Evolutionary conservation across 2,329 filamentous ascomycete genomes (phyloP), one percentile per base, ranked within the genome.

Genomic region (Cladophialophora yegresii): DNA sequence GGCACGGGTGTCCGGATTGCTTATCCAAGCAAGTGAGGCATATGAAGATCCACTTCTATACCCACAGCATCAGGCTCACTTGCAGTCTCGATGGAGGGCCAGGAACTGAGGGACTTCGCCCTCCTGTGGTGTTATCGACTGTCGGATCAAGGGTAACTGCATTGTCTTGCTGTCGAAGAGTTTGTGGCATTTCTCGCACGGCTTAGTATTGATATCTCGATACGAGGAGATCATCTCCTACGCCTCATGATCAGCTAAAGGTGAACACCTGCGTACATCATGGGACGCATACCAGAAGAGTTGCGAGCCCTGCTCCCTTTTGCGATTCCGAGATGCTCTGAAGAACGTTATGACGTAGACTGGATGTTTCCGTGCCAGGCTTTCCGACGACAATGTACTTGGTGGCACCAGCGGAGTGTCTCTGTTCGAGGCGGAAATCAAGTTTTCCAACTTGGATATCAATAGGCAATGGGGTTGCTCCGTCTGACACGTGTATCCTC

Each of bases 191-290:
- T 75, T 78, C 2, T 70, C 64, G 62, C 78, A 80, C 16, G 75
- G 71, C 1, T 73, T 76, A 32, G 75, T 72, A 53, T 76, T 79
- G 63, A 80, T 71, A 61, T 77, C 73, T 12, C 74, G 67, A 67
- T 79, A 80, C 22, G 78, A 77, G 30, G 75, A 71, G 9, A 79
- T 76, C 74, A 79, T 78, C 57, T 79, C 76, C 78, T 80, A 28
- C 28, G 54, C 8, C 43, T 8, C 26, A 7, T n/a, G 7, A 33
- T 61, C 50, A 61, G 58, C 40, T 10, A 28, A 58, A 43, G 59
- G 7, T 70, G 28, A 68, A 57, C 16, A 60, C 61, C 33, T 32
- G 20, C 40, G 23, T 30, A 9, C 22, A n/a, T 9, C 20, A 33
- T 20, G 50, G n/a, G 4, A 20, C 16, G 33, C 68, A 70, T 77